Conservation (phyloP, 306 rosid genomes). For the Vigna hirtella region DNA sequence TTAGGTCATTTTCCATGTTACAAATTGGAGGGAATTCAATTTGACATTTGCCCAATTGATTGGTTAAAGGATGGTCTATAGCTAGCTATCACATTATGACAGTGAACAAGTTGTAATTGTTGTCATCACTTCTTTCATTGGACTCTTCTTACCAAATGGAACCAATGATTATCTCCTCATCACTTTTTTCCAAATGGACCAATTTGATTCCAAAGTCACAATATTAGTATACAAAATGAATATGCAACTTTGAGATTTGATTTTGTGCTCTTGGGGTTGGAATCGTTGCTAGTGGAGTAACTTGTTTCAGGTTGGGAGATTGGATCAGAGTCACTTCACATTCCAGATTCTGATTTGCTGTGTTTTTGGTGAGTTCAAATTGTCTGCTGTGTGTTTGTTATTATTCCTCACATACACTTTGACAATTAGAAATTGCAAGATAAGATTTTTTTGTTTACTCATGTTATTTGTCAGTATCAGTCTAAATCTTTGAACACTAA, state of each 20-base stretch:
- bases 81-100: background rate
- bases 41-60: background rate
- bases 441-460: background rate
- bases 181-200: background rate
- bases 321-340: background rate
- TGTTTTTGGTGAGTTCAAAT: no score
- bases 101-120: background rate
- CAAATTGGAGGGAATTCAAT: background rate
- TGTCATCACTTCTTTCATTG: background rate
- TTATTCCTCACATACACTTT: no score
- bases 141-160: conserved; percentile 13
- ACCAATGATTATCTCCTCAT: background rate
- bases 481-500: background rate
- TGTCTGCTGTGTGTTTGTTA: no score
- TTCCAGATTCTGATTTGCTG: no score
- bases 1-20: conserved; percentile 15
- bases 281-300: background rate
- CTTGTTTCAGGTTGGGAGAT: no score
- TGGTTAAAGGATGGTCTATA: background rate
- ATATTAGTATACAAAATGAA: background rate
- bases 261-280: background rate
- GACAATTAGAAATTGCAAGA: background rate
- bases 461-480: background rate
- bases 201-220: background rate
- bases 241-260: background rate